Evolutionary conservation across 169 alveolate species (phyloP).

Genomic region (Plasmodium berghei): DNA sequence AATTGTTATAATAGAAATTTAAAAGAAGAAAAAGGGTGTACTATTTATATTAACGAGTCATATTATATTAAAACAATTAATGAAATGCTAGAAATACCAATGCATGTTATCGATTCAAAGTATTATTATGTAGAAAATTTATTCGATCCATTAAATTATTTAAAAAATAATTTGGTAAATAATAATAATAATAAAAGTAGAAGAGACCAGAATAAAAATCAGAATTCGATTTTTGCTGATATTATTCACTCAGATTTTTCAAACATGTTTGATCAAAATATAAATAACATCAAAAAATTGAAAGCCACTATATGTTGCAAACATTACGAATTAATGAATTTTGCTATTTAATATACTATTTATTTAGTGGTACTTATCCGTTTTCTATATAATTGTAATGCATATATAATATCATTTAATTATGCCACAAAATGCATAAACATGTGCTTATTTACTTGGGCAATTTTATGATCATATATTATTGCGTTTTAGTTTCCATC

Average conservation of each 20-base stretch:
- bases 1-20: conserved; percentile 75
- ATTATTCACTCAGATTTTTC: conserved; percentile 6
- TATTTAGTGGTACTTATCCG: neutral
- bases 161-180: conserved; percentile 24
- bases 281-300: conserved; percentile 29
- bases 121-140: conserved; percentile 62
- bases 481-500: too few relatives aligned
- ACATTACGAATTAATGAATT: conserved; percentile 47
- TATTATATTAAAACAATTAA: conserved; percentile 66
- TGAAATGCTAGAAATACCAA: conserved; percentile 62
- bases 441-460: too few relatives aligned
- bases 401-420: too few relatives aligned
- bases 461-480: too few relatives aligned
- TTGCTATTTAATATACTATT: neutral
- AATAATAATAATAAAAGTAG: conserved; percentile 18
- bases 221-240: conserved; percentile 39
- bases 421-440: too few relatives aligned
- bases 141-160: conserved; percentile 63
- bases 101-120: conserved; percentile 56
- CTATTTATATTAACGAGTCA: conserved; percentile 72
- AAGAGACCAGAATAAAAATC: conserved; percentile 47
- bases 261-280: conserved; percentile 17
- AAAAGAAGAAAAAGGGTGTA: conserved; percentile 78
- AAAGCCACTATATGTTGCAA: conserved; percentile 36
- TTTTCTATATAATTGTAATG: too few relatives aligned